A percentile compares a stretch with the other conserved stretches of the same genome.
Evolutionary conservation across 2,329 filamentous ascomycete species (phyloP).

Genomic region (Fusarium redolens): DNA sequence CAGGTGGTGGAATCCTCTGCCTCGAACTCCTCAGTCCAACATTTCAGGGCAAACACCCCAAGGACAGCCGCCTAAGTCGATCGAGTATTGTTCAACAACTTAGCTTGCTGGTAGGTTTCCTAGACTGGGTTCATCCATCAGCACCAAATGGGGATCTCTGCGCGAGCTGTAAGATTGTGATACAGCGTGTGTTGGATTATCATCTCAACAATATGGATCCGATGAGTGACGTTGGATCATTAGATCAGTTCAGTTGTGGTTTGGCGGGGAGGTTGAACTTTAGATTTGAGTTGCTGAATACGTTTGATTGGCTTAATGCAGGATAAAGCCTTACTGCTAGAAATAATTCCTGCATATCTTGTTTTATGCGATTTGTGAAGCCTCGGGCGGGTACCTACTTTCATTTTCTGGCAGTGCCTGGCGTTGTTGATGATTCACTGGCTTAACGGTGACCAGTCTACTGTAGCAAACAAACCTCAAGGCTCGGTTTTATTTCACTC

Average conservation of each 20-base stretch:
- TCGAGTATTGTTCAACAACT: constrained; percentile 13
- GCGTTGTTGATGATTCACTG: background rate
- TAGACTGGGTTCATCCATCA: constrained; percentile 19
- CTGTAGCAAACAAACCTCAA: background rate
- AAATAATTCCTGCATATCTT: too few relatives aligned
- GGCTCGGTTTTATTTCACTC: fast-evolving
- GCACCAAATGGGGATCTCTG: constrained; percentile 1
- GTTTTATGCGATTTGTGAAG: fast-evolving
- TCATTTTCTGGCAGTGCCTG: background rate
- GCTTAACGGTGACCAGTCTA: background rate
- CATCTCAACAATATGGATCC: background rate
- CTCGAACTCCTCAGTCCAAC: constrained; percentile 5
- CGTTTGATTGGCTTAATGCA: constrained; percentile 10
- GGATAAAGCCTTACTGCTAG: background rate
- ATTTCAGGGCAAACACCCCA: constrained; percentile 1
- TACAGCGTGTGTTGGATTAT: constrained; percentile 14
- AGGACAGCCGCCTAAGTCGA: background rate
- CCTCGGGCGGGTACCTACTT: fast-evolving
- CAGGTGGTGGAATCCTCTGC: background rate
- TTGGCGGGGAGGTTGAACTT: constrained; percentile 4
- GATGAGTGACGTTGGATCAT: background rate
- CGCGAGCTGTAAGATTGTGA: constrained; percentile 13
- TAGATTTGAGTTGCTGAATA: constrained; percentile 11
- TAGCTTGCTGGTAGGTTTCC: background rate
- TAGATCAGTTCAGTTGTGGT: constrained; percentile 3